phyloP scores from a whole-genome alignment of 768 basidiomycete genomes.

The Auricularia heimuer region DNA sequence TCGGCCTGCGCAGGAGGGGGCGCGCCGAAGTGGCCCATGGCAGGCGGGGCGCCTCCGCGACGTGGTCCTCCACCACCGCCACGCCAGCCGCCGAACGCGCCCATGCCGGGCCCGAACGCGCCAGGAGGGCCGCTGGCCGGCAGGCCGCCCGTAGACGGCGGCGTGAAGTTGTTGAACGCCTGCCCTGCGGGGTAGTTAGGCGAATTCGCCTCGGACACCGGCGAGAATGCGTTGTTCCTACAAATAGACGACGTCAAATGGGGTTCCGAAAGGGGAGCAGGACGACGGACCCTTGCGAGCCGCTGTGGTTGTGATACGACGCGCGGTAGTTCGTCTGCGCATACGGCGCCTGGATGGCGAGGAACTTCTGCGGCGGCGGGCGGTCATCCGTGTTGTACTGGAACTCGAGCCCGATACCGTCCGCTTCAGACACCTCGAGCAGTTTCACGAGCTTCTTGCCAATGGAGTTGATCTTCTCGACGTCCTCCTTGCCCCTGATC shows the following conservation, averaged over 20 bases:
- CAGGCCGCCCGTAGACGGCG: background rate
- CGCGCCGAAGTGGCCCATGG: background rate
- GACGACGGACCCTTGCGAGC: background rate
- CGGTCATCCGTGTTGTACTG: constrained; percentile 86
- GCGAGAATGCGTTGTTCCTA: background rate
- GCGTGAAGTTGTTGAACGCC: background rate
- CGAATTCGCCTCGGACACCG: background rate
- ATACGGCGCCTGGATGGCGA: constrained; percentile 58
- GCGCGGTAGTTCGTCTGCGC: constrained; percentile 42
- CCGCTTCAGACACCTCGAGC: constrained; percentile 74
- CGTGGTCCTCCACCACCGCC: background rate
- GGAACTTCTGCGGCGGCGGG: constrained; percentile 71
- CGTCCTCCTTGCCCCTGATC: constrained; percentile 79
- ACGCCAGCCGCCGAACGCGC: background rate
- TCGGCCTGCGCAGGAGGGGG: background rate
- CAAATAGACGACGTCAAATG: too few species aligned
- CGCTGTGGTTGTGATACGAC: background rate
- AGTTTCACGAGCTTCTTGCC: constrained; percentile 76
- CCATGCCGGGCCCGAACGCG: background rate
- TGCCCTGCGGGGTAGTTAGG: background rate
- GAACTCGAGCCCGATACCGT: constrained; percentile 82
- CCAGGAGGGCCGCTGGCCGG: background rate
- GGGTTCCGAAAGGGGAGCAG: too few species aligned
- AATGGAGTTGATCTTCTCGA: constrained; percentile 74
- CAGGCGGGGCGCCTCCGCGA: background rate